Evolutionary conservation across 2,329 filamentous ascomycete species (phyloP).

Genomic region (Pseudogymnoascus sp.): DNA sequence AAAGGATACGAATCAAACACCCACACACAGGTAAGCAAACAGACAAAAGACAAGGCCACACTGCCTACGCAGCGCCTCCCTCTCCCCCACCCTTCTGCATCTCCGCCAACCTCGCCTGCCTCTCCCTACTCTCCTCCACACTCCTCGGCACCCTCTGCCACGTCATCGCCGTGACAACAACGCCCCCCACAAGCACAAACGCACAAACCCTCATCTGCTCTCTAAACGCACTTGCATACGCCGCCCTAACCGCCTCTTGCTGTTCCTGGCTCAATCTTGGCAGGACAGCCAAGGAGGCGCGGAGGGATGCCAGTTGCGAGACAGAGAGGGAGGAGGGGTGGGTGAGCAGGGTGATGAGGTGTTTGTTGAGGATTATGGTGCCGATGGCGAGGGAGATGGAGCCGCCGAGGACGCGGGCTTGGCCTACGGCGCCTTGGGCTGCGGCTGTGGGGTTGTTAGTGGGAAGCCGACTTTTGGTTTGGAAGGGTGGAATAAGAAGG

Average conservation of each 20-base stretch:
- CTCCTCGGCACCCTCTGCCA: slow-evolving; percentile 1
- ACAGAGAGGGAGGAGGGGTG: neutral
- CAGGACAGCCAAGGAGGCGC: neutral
- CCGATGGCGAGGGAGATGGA: slow-evolving; percentile 51
- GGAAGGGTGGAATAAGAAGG: neutral
- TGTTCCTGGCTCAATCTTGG: neutral
- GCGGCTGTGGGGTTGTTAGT: slow-evolving; percentile 33
- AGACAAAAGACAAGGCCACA: neutral
- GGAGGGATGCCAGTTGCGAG: neutral
- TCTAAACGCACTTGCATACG: slow-evolving; percentile 21
- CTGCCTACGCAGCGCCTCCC: neutral
- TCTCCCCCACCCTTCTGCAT: neutral
- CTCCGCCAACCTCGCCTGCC: neutral
- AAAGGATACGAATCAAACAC: neutral
- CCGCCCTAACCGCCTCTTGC: slow-evolving; percentile 14
- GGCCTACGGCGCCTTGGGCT: slow-evolving; percentile 52
- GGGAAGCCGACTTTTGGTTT: neutral
- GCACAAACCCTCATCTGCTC: slow-evolving; percentile 22
- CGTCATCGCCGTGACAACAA: slow-evolving; percentile 14
- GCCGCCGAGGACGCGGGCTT: slow-evolving; percentile 52
- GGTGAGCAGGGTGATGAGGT: slow-evolving; percentile 16
- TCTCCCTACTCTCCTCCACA: neutral
- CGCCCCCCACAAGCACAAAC: slow-evolving; percentile 13
- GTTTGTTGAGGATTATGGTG: slow-evolving; percentile 47
- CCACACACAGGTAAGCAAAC: neutral